A percentile compares a stretch with the other conserved stretches of the same genome.
These are phyloP conservation scores for Conringia planisiliqua DNA, from an alignment of 345 rosid species.

Conservation along the genomic window DNA sequence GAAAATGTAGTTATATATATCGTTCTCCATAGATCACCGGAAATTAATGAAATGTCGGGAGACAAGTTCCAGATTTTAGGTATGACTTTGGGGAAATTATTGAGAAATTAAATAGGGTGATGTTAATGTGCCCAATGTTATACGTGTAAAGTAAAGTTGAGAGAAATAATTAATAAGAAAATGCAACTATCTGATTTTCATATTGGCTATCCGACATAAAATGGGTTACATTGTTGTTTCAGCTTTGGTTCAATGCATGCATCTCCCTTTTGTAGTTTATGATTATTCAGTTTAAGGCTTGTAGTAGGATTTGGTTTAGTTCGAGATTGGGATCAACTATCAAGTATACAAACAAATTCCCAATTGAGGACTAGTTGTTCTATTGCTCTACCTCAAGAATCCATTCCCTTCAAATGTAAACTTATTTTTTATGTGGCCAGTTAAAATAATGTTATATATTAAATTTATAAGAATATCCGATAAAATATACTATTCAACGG, in stretches of 20 bases:
- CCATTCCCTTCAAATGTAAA: too few species aligned
- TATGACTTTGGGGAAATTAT: constrained; percentile 19
- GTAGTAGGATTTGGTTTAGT: not conserved
- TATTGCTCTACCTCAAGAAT: too few species aligned
- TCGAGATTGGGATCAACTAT: not conserved
- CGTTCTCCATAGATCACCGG: constrained; percentile 8
- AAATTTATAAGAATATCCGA: too few species aligned
- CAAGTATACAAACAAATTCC: not conserved
- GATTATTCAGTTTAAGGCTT: not conserved
- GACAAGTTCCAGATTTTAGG: constrained; percentile 32
- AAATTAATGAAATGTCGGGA: constrained; percentile 19
- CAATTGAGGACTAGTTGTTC: too few species aligned
- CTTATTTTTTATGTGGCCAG: too few species aligned
- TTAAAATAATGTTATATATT: too few species aligned
- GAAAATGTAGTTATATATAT: not conserved
- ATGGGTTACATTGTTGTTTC: not conserved
- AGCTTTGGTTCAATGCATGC: not conserved
- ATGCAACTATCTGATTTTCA: not conserved
- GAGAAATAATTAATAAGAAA: not conserved
- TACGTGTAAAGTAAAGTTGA: not conserved
- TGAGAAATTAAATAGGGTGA: constrained; percentile 15
- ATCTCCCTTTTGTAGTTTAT: not conserved
- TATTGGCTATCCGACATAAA: not conserved
- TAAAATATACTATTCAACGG: too few species aligned
- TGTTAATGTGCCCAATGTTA: not conserved